phyloP scores from a whole-genome alignment of 1,284 basidiomycete species.

The Rhodotorula sp. region DNA sequence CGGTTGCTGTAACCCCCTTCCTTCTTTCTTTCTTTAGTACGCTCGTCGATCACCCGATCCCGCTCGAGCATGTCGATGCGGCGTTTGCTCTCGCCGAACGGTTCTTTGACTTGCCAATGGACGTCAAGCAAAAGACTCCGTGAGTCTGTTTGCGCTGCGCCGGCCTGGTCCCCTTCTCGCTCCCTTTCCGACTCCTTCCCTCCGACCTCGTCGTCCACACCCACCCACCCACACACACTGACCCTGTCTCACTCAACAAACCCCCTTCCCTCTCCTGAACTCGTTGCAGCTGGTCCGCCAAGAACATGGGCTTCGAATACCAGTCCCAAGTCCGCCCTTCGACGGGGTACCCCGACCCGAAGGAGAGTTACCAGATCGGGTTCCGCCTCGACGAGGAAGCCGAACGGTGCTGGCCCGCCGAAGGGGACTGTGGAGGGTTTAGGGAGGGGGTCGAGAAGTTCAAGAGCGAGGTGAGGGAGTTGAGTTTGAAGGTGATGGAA shows the following conservation, averaged over 20 bases:
- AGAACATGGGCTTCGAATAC: constrained; percentile 46
- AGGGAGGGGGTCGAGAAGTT: constrained; percentile 30
- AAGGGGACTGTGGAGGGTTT: constrained; percentile 41
- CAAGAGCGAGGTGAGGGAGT: constrained; percentile 39
- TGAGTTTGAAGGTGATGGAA: constrained; percentile 44
- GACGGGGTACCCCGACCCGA: constrained; percentile 46
- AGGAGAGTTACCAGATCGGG: constrained; percentile 46
- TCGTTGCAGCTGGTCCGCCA: constrained; percentile 25
- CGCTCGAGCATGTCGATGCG: constrained; percentile 39
- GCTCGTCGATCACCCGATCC: constrained; percentile 44
- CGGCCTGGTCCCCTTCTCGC: no score
- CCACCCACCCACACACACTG: no score
- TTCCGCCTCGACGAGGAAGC: constrained; percentile 30
- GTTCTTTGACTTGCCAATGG: constrained; percentile 44
- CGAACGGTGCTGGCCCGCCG: constrained; percentile 41
- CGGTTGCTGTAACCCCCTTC: not conserved
- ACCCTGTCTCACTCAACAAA: no score
- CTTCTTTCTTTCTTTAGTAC: constrained; percentile 18
- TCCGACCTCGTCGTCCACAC: no score
- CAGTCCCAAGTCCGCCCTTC: constrained; percentile 44
- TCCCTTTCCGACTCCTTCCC: no score
- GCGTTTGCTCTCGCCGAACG: constrained; percentile 41
- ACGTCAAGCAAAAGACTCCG: constrained; percentile 45
- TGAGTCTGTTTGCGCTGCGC: not conserved
- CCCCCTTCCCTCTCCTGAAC: no score